Conservation (phyloP, 306 rosid genomes). For the Ormosia semicastrata region DNA sequence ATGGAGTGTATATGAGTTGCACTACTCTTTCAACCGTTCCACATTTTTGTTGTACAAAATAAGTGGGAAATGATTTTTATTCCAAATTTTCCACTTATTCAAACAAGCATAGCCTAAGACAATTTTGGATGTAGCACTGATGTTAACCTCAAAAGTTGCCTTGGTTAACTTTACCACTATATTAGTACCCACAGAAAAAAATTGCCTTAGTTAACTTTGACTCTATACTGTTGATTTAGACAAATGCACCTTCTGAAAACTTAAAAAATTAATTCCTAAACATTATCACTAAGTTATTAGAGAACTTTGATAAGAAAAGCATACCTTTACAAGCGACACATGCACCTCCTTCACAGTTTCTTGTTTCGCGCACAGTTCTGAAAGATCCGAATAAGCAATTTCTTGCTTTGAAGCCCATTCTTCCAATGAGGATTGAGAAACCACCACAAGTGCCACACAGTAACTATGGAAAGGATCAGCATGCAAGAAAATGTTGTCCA, state of each 20-base stretch:
- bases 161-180: not conserved
- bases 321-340: conserved; percentile 67
- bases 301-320: not conserved
- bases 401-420: conserved; percentile 78
- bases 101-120: not conserved
- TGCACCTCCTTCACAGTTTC: conserved; percentile 70
- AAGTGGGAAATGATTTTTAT: not conserved
- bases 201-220: not conserved
- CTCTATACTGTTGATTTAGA: not conserved
- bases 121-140: not conserved
- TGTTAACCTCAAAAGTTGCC: not conserved
- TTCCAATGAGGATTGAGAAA: conserved; percentile 64
- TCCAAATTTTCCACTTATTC: not conserved
- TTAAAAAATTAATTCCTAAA: not conserved
- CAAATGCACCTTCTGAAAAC: not conserved
- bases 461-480: conserved; percentile 83
- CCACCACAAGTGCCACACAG: conserved; percentile 87
- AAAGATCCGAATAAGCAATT: conserved; percentile 44
- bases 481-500: conserved; percentile 74
- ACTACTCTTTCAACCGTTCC: not conserved
- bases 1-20: not conserved
- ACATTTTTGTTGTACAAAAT: not conserved
- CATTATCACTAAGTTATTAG: not conserved
- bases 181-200: not conserved
- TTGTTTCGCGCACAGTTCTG: conserved; percentile 60